A percentile compares a stretch with the other conserved stretches of the same genome.
Conservation (phyloP, 179 eudicot genomes). For the Carnegiea gigantea region DNA sequence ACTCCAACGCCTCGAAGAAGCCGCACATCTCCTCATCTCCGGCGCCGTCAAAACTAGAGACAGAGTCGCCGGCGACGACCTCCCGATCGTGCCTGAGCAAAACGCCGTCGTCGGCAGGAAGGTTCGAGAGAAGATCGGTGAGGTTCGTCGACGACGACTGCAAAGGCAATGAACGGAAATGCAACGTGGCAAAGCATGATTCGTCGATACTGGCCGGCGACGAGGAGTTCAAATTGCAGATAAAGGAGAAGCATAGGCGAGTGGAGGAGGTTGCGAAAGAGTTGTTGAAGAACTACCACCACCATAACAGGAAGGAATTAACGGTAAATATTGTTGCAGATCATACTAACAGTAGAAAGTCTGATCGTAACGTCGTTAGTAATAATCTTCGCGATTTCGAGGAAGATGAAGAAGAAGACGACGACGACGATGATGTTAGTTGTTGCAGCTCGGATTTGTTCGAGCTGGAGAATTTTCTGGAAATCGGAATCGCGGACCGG, state of each 20-base stretch:
- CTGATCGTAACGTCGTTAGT: neutral
- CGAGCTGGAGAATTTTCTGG: conserved; percentile 69
- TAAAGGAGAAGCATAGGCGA: conserved; percentile 56
- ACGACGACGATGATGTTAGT: conserved; percentile 61
- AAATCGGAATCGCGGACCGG: conserved; percentile 47
- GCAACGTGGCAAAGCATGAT: conserved; percentile 11
- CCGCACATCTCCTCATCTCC: conserved; percentile 35
- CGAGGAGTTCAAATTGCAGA: conserved; percentile 40
- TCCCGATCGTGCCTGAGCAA: conserved; percentile 82
- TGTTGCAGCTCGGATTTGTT: conserved; percentile 86
- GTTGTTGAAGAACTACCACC: conserved; percentile 53
- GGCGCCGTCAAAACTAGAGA: conserved; percentile 8
- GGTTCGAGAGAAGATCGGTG: conserved; percentile 57
- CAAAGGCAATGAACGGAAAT: neutral
- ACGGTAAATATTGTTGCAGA: conserved; percentile 20
- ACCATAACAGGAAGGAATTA: conserved; percentile 19
- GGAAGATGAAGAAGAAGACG: conserved; percentile 29
- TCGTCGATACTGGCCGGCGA: conserved; percentile 18
- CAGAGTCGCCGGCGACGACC: conserved; percentile 33
- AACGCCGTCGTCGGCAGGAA: conserved; percentile 68
- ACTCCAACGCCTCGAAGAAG: conserved; percentile 41
- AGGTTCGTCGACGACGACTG: conserved; percentile 50
- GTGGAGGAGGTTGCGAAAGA: conserved; percentile 69
- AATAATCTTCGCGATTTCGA: neutral
- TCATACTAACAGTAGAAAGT: conserved; percentile 2